Conservation (phyloP, 2,329 filamentous ascomycete genomes). For the Botryotinia calthae region DNA sequence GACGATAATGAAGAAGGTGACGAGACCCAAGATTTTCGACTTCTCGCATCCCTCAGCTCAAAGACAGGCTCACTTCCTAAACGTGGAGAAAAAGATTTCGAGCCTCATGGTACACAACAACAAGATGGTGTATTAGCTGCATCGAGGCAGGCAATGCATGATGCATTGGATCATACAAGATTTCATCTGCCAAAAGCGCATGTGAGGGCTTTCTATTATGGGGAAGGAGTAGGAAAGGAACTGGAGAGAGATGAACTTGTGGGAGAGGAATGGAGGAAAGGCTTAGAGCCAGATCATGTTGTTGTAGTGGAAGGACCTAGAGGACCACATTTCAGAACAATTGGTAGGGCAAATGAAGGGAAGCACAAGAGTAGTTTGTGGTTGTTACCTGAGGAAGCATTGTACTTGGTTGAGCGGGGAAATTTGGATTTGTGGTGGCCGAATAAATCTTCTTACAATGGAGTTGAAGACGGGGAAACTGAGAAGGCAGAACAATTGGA, state of each 20-base stretch:
- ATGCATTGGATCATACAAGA: slow-evolving; percentile 75
- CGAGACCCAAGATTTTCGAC: slow-evolving; percentile 82
- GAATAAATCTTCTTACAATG: slow-evolving; percentile 47
- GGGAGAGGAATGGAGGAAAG: slow-evolving; percentile 65
- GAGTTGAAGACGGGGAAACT: slow-evolving; percentile 41
- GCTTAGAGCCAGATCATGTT: slow-evolving; percentile 52
- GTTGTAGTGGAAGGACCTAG: slow-evolving; percentile 71
- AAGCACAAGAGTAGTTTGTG: slow-evolving; percentile 66
- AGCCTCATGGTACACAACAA: slow-evolving; percentile 81
- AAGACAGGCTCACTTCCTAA: slow-evolving; percentile 67
- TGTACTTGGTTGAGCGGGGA: slow-evolving; percentile 86
- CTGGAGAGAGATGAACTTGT: slow-evolving; percentile 47
- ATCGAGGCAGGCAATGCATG: slow-evolving; percentile 84
- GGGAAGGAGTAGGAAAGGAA: slow-evolving; percentile 43
- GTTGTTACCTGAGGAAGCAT: slow-evolving; percentile 86
- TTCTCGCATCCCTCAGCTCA: slow-evolving; percentile 56
- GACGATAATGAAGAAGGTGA: slow-evolving; percentile 67
- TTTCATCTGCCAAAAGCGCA: slow-evolving; percentile 67
- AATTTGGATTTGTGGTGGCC: slow-evolving; percentile 88
- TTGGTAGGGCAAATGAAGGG: slow-evolving; percentile 63
- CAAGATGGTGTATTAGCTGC: slow-evolving; percentile 77
- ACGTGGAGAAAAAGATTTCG: slow-evolving; percentile 95
- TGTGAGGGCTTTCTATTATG: slow-evolving; percentile 71
- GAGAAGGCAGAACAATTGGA: slow-evolving; percentile 41
- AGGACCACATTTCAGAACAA: slow-evolving; percentile 70